Evolutionary conservation across 179 eudicot species (phyloP).

Genomic region (Sideroxylon spinosum): DNA sequence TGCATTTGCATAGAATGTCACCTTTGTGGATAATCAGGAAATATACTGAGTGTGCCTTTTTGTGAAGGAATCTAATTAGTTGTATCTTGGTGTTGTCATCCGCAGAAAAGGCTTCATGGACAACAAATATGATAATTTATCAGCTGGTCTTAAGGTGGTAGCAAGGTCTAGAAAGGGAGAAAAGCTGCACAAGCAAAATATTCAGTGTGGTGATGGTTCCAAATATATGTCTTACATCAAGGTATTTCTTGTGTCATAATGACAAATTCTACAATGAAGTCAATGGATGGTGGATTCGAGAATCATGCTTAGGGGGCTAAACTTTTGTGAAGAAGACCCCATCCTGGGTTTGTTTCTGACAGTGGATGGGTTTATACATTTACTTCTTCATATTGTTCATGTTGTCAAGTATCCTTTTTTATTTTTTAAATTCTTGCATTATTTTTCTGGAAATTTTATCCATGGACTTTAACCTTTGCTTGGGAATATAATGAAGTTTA

Average conservation of each 20-base stretch:
- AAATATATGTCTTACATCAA: conserved; percentile 91
- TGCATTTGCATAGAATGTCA: neutral
- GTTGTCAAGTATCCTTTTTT: no score
- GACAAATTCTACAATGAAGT: neutral
- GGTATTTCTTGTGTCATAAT: conserved; percentile 27
- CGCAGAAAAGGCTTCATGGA: conserved; percentile 43
- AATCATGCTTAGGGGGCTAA: no score
- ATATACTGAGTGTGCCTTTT: neutral
- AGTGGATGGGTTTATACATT: no score
- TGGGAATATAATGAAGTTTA: neutral
- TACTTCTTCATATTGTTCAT: no score
- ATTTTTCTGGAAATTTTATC: no score
- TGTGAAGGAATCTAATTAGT: conserved; percentile 9
- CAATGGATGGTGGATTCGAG: no score
- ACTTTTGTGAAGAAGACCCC: no score
- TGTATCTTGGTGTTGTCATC: conserved; percentile 23
- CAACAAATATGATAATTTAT: conserved; percentile 36
- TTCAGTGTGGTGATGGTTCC: conserved; percentile 65
- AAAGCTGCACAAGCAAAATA: conserved; percentile 43
- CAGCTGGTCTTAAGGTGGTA: conserved; percentile 42
- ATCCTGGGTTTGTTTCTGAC: no score
- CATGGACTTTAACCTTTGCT: no score
- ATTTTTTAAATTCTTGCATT: no score
- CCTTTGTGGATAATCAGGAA: neutral
- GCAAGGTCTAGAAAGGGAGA: conserved; percentile 53